Percentiles rank a stretch among this genome's conserved stretches.
phyloP scores from a whole-genome alignment of 1,284 basidiomycete species.

The Rhizopogon hawkerae region DNA sequence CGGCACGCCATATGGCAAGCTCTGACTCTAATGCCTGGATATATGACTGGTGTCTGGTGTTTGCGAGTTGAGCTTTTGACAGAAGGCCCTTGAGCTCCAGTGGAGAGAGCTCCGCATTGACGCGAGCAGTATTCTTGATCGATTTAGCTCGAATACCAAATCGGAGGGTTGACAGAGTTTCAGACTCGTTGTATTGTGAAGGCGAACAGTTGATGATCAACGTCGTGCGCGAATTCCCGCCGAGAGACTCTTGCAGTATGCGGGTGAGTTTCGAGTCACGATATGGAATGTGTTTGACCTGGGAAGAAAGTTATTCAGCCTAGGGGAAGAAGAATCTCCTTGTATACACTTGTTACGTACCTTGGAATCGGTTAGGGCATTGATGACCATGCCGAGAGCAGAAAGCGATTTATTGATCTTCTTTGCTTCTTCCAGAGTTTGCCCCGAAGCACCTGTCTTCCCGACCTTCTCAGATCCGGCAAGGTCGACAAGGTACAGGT shows the following conservation, averaged over 20 bases:
- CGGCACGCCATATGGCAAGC: constrained; percentile 83
- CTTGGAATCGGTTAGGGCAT: constrained; percentile 94
- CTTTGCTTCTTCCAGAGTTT: constrained; percentile 98
- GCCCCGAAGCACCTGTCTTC: constrained; percentile 98
- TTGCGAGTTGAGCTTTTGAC: constrained; percentile 84
- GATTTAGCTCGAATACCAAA: constrained; percentile 99
- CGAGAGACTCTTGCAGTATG: constrained; percentile 98
- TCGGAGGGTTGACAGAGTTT: constrained; percentile 94
- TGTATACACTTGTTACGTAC: constrained; percentile 35
- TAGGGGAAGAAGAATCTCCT: constrained; percentile 1
- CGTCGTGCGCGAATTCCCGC: constrained; percentile 97
- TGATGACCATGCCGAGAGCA: constrained; percentile 99
- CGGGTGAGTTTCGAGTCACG: constrained; percentile 99
- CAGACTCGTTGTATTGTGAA: constrained; percentile 91
- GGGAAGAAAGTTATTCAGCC: constrained; percentile 4
- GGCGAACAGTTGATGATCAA: constrained; percentile 99
- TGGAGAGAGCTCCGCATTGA: constrained; percentile 97
- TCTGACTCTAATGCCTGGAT: constrained; percentile 89
- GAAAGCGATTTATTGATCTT: constrained; percentile 99
- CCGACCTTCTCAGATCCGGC: constrained; percentile 99
- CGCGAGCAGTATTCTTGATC: constrained; percentile 99
- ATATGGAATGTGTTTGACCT: constrained; percentile 98
- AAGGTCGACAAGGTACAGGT: constrained; percentile 95
- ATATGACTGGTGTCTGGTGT: constrained; percentile 79
- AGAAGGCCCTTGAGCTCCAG: constrained; percentile 91